These are phyloP conservation scores for Tricholoma matsutake DNA, from an alignment of 768 basidiomycete genomes.

Conservation along the genomic window DNA sequence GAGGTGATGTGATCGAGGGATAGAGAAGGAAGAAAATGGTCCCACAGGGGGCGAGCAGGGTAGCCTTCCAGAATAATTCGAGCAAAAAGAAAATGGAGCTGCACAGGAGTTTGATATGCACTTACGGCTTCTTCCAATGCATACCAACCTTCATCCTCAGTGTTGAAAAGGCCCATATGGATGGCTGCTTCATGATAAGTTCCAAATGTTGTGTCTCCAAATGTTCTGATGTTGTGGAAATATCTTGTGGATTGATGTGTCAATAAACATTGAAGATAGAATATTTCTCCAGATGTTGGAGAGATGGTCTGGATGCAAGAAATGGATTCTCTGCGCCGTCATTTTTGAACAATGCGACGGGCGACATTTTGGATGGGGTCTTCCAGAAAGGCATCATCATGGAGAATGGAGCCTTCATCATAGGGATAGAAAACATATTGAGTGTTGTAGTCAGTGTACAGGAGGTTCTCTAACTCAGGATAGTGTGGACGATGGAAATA, in stretches of 20 bases:
- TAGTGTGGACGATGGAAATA: not conserved
- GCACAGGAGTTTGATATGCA: not conserved
- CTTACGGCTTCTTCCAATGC: not conserved
- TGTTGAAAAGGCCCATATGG: too few species aligned
- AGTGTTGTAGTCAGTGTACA: not conserved
- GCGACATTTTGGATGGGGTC: too few species aligned
- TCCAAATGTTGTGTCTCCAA: too few species aligned
- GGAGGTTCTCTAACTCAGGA: not conserved
- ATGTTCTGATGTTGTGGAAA: too few species aligned
- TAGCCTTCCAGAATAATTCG: not conserved
- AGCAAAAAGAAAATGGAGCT: not conserved
- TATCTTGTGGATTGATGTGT: too few species aligned
- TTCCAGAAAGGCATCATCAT: not conserved
- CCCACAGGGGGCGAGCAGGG: not conserved
- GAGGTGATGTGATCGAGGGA: too few species aligned
- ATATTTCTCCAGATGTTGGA: too few species aligned
- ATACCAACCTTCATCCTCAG: not conserved
- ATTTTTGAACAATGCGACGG: too few species aligned
- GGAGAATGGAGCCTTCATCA: not conserved
- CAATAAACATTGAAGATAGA: too few species aligned
- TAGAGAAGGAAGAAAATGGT: not conserved
- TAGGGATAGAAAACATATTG: not conserved
- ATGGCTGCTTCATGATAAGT: too few species aligned
- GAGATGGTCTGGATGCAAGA: too few species aligned
- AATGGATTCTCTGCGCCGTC: too few species aligned